Evolutionary conservation across 306 rosid genomes (phyloP).

Genomic region (Vigna nakashimae): DNA sequence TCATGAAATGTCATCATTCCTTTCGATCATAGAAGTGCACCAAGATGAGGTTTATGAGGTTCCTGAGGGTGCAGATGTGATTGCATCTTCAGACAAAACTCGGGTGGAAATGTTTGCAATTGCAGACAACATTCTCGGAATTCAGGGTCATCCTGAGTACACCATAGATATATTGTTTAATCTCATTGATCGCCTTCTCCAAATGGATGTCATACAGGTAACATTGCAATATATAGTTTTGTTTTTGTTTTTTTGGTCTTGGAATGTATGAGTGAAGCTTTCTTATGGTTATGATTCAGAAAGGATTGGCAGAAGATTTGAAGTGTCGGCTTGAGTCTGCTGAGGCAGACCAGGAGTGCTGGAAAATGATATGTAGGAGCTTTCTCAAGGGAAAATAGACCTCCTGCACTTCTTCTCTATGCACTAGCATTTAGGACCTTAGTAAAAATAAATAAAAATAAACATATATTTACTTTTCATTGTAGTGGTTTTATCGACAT

Average conservation of each 20-base stretch:
- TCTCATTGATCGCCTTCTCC: conserved; percentile 64
- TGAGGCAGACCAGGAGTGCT: conserved; percentile 62
- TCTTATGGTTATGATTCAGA: conserved; percentile 41
- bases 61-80: conserved; percentile 66
- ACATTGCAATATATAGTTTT: background rate
- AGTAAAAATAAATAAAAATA: too few relatives aligned
- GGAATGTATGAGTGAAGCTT: background rate
- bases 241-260: background rate
- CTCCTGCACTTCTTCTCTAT: background rate
- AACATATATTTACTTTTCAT: too few relatives aligned
- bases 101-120: conserved; percentile 73
- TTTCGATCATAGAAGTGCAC: conserved; percentile 65
- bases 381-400: conserved; percentile 60
- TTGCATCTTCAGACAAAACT: conserved; percentile 70
- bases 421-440: background rate
- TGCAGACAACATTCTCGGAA: conserved; percentile 65
- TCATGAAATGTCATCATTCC: conserved; percentile 48
- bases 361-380: conserved; percentile 64
- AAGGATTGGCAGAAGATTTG: conserved; percentile 58
- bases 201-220: conserved; percentile 60
- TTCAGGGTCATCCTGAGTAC: conserved; percentile 84
- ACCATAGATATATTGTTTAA: conserved; percentile 60
- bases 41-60: conserved; percentile 77
- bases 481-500: too few relatives aligned
- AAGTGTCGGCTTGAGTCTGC: conserved; percentile 50